Conservation (phyloP, 1,284 basidiomycete genomes). For the Coniferiporia weirii region DNA sequence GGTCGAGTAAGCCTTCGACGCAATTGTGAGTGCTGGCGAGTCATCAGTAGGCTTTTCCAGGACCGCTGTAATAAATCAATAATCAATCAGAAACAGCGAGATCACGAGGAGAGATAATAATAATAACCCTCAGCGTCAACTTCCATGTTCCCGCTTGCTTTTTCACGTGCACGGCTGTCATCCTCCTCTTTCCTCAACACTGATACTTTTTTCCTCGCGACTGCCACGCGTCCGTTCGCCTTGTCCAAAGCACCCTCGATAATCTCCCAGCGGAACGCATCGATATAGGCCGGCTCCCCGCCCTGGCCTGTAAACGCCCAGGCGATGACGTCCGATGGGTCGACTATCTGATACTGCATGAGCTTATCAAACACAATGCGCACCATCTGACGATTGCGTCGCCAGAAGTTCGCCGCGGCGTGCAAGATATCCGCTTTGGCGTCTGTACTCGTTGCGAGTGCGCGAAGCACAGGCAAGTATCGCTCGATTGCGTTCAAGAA, state of each 20-base stretch:
- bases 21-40: constrained; percentile 60
- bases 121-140: constrained; percentile 54
- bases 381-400: constrained; percentile 76
- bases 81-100: not conserved
- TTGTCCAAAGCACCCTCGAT: constrained; percentile 81
- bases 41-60: constrained; percentile 50
- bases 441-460: constrained; percentile 55
- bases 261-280: constrained; percentile 75
- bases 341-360: constrained; percentile 97
- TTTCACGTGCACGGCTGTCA: constrained; percentile 69
- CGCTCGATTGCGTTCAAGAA: constrained; percentile 97
- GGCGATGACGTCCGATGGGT: constrained; percentile 85
- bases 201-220: constrained; percentile 67
- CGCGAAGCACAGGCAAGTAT: constrained; percentile 85
- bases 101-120: constrained; percentile 36
- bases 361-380: constrained; percentile 94
- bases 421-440: constrained; percentile 69
- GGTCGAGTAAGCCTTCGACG: constrained; percentile 66
- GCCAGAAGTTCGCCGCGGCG: constrained; percentile 76
- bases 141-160: constrained; percentile 63
- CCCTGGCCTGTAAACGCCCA: constrained; percentile 65
- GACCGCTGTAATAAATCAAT: constrained; percentile 20
- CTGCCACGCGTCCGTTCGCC: constrained; percentile 79
- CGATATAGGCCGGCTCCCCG: constrained; percentile 35
- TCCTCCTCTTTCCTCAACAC: constrained; percentile 82